Conservation (phyloP, 2,329 filamentous ascomycete species). For the Mycosphaerella sp. region DNA sequence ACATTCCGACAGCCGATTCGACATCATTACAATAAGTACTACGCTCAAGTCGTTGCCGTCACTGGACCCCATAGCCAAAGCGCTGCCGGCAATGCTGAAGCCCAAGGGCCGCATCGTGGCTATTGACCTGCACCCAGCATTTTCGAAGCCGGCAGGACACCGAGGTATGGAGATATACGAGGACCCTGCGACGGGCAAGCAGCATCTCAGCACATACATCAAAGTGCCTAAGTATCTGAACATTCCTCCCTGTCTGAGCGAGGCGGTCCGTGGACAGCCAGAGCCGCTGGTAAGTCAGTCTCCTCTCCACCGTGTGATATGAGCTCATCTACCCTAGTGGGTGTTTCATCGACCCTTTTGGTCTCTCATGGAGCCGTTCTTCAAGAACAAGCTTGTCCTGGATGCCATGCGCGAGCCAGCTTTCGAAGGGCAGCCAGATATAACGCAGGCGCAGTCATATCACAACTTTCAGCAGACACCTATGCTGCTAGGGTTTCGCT, state of each 20-base stretch:
- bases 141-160: constrained; percentile 43
- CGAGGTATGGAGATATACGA: constrained; percentile 39
- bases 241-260: constrained; percentile 38
- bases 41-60: constrained; percentile 46
- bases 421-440: constrained; percentile 36
- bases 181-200: constrained; percentile 35
- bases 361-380: constrained; percentile 43
- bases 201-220: constrained; percentile 35
- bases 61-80: constrained; percentile 40
- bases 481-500: constrained; percentile 34
- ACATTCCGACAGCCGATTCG: constrained; percentile 30
- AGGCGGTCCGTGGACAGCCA: constrained; percentile 32
- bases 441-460: constrained; percentile 32
- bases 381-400: constrained; percentile 39
- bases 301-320: background rate
- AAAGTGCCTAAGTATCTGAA: constrained; percentile 41
- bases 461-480: constrained; percentile 37
- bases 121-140: constrained; percentile 44
- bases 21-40: constrained; percentile 44
- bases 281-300: constrained; percentile 29
- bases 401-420: constrained; percentile 46
- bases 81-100: constrained; percentile 40
- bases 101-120: constrained; percentile 38
- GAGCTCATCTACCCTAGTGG: constrained; percentile 25
- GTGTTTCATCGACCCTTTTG: constrained; percentile 45